Base-by-base conservation (phyloP, 2,329 filamentous ascomycete species). In the Phialophora verrucosa region DNA sequence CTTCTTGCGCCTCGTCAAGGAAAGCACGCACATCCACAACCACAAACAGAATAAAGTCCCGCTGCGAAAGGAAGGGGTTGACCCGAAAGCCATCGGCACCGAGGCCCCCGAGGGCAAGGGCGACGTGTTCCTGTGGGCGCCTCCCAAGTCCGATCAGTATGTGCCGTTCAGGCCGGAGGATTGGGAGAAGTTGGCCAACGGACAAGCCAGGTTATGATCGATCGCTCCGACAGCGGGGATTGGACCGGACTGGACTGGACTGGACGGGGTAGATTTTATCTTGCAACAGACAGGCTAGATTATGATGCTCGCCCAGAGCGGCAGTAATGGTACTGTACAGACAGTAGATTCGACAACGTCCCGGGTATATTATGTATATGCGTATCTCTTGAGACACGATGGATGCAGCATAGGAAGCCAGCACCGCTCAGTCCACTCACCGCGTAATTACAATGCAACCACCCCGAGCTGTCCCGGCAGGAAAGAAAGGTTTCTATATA, bases 1-100 rank as follows among this genome's bases (percentile, higher is more conserved):
- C 1, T 93, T 93, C 78, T 73, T 93, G 50, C 82, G 90, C 0
- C 77, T 91, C 20, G 83, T 90, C 25, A 78, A 83, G 50, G 80
- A 80, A 42, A 82, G 84, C 63, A 85, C 83, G 29, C 85, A 88
- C 5, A 90, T 87, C 72, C 88, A 91, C 74, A 93, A 92, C 72
- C 90, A 92, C 75, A 93, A 93, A 79, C 90, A 92, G 78, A 91
- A 92, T 74, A 93, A 93, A 76, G 84, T 88, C 1, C 88, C 88
- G 0, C 78, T 92, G 54, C 83, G 71, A 27, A 72, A 72, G 42
- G 71, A 73, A 56, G 71, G 71, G 3, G 69, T 73, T 14, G 67
- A 73, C 49, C 71, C 71, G 3, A 60, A 61, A n/a, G 38, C 65
- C 32, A 51, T 71, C 23, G 71, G 71, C 23, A 70, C 62, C 5